Evolutionary conservation across 1,139 yeast genomes (phyloP), one percentile per base, ranked within the genome.

Genomic region (Lodderomyces parapsilosis): DNA sequence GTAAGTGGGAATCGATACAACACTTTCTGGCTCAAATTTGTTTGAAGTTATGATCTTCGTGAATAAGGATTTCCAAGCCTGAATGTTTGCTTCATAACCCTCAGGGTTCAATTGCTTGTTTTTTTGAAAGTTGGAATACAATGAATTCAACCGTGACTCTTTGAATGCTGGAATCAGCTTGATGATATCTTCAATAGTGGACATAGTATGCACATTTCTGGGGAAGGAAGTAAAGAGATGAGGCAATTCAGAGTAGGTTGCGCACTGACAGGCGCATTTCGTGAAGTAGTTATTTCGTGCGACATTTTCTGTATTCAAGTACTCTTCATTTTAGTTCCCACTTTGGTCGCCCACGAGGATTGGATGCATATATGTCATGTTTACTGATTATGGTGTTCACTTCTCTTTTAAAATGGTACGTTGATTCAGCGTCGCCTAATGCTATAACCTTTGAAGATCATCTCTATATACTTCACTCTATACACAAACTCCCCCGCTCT

Each of bases 61-160:
- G 13, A 72, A 46, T 14, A 71, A 56, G 7, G 53, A 45, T 6
- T 48, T 40, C 94, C 94, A 86, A 1, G 89, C 85, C 2, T 62
- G 59, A n/a, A 84, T 50, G 54, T 86, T 86, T 19, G 93, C 93
- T 31, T 71, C 78, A 51, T 68, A 85, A 1, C 94, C 94, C 49
- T 83, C 90, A 1, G 77, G 78, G 55, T 86, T 86, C 18, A 74
- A 53, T 8, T 71, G 75, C 52, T 71, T 67, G 30, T 80, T 68
- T 9, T 69, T 66, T 6, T 65, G 58, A 54, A 83, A 85, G 57
- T 85, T 78, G 10, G 86, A 77, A 55, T 80, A 86, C 32, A 86
- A 67, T 2, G 90, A 83, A n/a, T 72, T 69, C 39, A 83, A 63
- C 37, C 93, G 66, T 2, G 80, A 60, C 15, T 63, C 58, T 13